Percentiles rank a stretch among this genome's conserved stretches.
Conservation (phyloP, 2,329 filamentous ascomycete genomes). For the Pseudocercospora fuligena region DNA sequence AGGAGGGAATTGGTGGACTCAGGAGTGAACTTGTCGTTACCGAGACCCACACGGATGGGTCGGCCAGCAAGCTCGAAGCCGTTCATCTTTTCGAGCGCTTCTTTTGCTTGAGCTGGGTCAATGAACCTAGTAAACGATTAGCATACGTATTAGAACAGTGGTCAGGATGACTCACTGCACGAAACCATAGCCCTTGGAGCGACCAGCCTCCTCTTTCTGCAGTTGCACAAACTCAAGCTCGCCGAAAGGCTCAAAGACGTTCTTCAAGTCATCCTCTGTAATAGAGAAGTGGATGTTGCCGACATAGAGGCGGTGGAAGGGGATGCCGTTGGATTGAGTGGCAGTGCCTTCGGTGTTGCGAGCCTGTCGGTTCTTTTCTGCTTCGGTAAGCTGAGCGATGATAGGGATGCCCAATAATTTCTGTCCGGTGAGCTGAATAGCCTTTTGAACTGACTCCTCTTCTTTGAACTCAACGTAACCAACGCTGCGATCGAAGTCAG, state of each 20-base stretch:
- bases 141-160: not conserved
- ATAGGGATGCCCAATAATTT: conserved; percentile 98
- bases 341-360: conserved; percentile 74
- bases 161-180: conserved; percentile 76
- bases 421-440: conserved; percentile 97
- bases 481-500: conserved; percentile 68
- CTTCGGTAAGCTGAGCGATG: conserved; percentile 97
- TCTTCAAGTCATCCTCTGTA: conserved; percentile 91
- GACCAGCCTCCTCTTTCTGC: conserved; percentile 90
- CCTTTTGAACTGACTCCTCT: conserved; percentile 89
- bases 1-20: conserved; percentile 92
- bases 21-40: conserved; percentile 99
- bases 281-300: conserved; percentile 99
- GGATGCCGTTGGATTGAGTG: conserved; percentile 79
- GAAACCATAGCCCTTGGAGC: conserved; percentile 95
- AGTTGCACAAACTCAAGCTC: conserved; percentile 97
- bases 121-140: conserved; percentile 36
- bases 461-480: conserved; percentile 99
- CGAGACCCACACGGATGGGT: conserved; percentile 96
- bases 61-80: conserved; percentile 97
- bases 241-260: conserved; percentile 96
- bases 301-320: conserved; percentile 97
- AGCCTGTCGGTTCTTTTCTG: conserved; percentile 97
- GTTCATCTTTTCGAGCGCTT: conserved; percentile 98
- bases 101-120: conserved; percentile 86